phyloP scores from a whole-genome alignment of 176 grass and related monocot genomes.

The Oryza australiensis region DNA sequence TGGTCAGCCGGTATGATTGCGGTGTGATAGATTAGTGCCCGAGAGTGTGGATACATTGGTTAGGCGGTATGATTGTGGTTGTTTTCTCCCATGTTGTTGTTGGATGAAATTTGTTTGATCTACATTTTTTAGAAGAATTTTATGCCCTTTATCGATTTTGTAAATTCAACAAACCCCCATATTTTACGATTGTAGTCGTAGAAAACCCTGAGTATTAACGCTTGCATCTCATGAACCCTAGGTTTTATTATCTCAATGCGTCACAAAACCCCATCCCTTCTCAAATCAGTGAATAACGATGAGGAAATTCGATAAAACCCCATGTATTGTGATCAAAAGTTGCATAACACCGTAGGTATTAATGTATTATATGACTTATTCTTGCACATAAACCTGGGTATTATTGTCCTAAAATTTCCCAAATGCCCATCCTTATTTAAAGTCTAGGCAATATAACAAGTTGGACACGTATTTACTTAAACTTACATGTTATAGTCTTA shows the following conservation, averaged over 20 bases:
- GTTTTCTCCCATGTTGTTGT: neutral
- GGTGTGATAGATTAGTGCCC: neutral
- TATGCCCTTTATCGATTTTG: neutral
- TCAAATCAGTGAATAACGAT: neutral
- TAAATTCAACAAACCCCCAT: too few species aligned
- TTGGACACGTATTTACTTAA: neutral
- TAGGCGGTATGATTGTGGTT: neutral
- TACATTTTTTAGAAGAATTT: neutral
- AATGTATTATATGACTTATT: too few species aligned
- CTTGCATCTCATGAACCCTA: too few species aligned
- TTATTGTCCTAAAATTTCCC: neutral
- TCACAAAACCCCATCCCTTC: neutral
- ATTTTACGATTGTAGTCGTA: too few species aligned
- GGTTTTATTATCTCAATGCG: too few species aligned
- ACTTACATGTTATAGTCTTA: neutral
- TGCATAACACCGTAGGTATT: too few species aligned
- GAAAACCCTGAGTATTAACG: too few species aligned
- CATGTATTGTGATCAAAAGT: neutral
- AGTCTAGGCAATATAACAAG: neutral
- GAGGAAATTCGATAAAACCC: neutral
- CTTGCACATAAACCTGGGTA: neutral
- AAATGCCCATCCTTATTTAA: neutral
- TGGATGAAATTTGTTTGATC: too few species aligned
- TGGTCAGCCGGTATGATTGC: neutral
- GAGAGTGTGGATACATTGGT: neutral